Percentiles rank a stretch among this genome's conserved stretches.
phyloP scores from a whole-genome alignment of 2,329 filamentous ascomycete genomes.

The Pseudopithomyces maydicus region DNA sequence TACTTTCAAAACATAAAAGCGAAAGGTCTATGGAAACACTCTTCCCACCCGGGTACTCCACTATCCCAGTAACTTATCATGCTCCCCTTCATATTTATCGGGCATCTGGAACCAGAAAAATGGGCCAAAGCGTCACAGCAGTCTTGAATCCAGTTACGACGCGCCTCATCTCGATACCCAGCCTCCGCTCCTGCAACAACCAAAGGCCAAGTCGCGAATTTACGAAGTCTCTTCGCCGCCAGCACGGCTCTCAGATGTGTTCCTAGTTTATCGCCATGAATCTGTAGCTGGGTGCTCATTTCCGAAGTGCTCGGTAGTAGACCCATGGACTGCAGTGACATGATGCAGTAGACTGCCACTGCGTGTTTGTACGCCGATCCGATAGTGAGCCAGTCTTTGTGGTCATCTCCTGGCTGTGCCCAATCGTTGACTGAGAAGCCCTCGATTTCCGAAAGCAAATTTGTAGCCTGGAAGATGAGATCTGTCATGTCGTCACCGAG shows the following conservation, averaged over 20 bases:
- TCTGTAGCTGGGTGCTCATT: constrained; percentile 20
- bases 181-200: constrained; percentile 34
- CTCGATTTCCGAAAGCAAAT: constrained; percentile 26
- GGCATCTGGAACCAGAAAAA: constrained; percentile 24
- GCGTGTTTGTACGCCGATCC: constrained; percentile 31
- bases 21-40: constrained; percentile 33
- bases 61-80: constrained; percentile 32
- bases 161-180: constrained; percentile 19
- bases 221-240: constrained; percentile 11
- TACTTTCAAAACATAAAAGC: constrained; percentile 26
- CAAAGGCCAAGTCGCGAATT: constrained; percentile 31
- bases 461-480: constrained; percentile 21
- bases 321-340: constrained; percentile 29
- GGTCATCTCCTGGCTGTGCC: constrained; percentile 28
- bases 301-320: constrained; percentile 22
- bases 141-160: constrained; percentile 26
- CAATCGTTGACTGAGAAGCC: constrained; percentile 30
- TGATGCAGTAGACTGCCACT: constrained; percentile 33
- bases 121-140: constrained; percentile 21
- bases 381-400: constrained; percentile 29
- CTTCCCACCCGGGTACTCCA: constrained; percentile 29
- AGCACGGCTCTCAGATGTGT: constrained; percentile 13
- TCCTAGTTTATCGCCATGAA: constrained; percentile 20
- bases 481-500: constrained; percentile 8
- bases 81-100: constrained; percentile 26